phyloP scores from a whole-genome alignment of 768 basidiomycete species.

The Leucocoprinus sp. region DNA sequence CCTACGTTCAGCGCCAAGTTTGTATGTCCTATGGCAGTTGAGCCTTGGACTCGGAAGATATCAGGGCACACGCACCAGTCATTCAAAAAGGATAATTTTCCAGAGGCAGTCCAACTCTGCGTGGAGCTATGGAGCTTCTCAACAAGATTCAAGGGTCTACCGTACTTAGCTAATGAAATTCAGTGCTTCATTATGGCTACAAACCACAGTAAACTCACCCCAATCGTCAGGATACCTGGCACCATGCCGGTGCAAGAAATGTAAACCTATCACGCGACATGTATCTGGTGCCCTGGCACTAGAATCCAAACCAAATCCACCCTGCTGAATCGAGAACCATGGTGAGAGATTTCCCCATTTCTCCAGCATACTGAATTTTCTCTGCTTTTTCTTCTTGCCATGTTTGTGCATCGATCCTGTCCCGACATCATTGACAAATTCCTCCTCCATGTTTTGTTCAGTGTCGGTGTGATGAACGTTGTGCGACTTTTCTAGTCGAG shows the following conservation, averaged over 20 bases:
- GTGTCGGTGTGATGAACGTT: conserved; percentile 3
- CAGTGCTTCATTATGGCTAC: background rate
- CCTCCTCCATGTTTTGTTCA: conserved; percentile 12
- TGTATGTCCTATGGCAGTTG: conserved; percentile 81
- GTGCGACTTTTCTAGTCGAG: conserved; percentile 18
- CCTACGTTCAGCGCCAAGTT: conserved; percentile 79
- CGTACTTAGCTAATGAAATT: conserved; percentile 39
- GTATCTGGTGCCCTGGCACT: conserved; percentile 60
- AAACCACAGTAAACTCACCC: conserved; percentile 41
- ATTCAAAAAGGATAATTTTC: conserved; percentile 69
- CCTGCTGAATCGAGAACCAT: conserved; percentile 68
- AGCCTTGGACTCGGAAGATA: too few relatives aligned
- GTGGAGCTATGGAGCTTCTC: conserved; percentile 46
- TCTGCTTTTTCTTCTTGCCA: conserved; percentile 18
- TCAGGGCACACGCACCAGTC: conserved; percentile 50
- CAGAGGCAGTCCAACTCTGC: conserved; percentile 54
- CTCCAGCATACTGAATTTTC: conserved; percentile 58
- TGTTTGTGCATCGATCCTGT: background rate
- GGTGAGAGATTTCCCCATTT: conserved; percentile 83
- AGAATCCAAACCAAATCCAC: conserved; percentile 66
- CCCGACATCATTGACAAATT: conserved; percentile 8
- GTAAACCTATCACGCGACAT: conserved; percentile 66
- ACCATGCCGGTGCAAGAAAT: conserved; percentile 78
- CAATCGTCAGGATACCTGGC: conserved; percentile 63
- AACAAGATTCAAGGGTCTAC: conserved; percentile 53